Evolutionary conservation across 108 stramenopile species (phyloP).

Genomic region (Schizochytrium sp.): DNA sequence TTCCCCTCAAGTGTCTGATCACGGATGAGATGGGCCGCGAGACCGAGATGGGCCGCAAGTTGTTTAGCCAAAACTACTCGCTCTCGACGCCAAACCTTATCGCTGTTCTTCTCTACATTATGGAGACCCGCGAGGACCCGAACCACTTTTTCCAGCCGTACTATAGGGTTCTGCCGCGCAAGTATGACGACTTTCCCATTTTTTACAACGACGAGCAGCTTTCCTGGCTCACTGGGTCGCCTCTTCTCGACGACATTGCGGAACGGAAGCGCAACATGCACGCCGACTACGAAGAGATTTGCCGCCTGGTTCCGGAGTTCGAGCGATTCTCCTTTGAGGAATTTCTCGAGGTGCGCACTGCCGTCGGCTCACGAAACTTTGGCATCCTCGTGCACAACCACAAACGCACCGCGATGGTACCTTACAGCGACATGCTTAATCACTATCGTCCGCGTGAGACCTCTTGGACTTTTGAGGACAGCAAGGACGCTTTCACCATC

Average conservation of each 20-base stretch:
- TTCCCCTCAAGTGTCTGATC: slow-evolving; percentile 83
- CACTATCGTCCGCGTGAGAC: slow-evolving; percentile 95
- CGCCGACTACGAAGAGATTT: slow-evolving; percentile 82
- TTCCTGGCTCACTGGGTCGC: slow-evolving; percentile 66
- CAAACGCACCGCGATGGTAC: slow-evolving; percentile 89
- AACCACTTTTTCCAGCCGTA: slow-evolving; percentile 91
- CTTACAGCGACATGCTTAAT: slow-evolving; percentile 99
- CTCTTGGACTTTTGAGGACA: slow-evolving; percentile 97
- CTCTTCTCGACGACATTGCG: slow-evolving; percentile 68
- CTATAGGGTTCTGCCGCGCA: slow-evolving; percentile 76
- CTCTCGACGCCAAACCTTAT: slow-evolving; percentile 98
- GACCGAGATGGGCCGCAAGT: slow-evolving; percentile 71
- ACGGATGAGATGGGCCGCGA: slow-evolving; percentile 99
- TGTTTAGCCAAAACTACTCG: slow-evolving; percentile 47
- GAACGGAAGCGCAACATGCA: slow-evolving; percentile 72
- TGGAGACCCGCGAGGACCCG: slow-evolving; percentile 32
- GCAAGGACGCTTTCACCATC: slow-evolving; percentile 87
- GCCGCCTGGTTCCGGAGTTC: slow-evolving; percentile 67
- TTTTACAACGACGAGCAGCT: slow-evolving; percentile 85
- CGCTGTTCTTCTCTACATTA: slow-evolving; percentile 82
- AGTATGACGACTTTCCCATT: slow-evolving; percentile 88
- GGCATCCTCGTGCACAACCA: slow-evolving; percentile 85
- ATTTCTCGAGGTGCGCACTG: slow-evolving; percentile 98
- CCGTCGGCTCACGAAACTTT: slow-evolving; percentile 94
- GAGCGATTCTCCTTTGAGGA: slow-evolving; percentile 62